A percentile compares a stretch with the other conserved stretches of the same genome.
These are phyloP conservation scores for Aspergillus sp. DNA, from an alignment of 2,329 filamentous ascomycete species.

Conservation along the genomic window DNA sequence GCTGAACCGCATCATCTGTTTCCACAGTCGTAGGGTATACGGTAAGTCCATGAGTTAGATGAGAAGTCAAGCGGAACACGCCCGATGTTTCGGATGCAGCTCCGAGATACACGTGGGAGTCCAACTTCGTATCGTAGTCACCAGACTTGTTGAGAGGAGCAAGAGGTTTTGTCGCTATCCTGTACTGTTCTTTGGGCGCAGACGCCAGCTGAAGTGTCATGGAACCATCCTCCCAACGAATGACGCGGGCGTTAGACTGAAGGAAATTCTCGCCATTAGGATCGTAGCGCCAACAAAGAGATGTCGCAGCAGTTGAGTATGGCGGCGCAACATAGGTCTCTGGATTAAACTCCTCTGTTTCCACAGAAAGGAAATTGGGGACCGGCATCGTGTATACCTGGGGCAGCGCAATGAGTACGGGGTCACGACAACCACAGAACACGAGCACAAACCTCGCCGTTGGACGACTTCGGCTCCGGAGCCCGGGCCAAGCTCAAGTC, in stretches of 20 bases:
- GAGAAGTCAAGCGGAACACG: slow-evolving; percentile 61
- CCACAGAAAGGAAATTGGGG: slow-evolving; percentile 62
- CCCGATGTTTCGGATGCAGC: slow-evolving; percentile 58
- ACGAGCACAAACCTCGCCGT: slow-evolving; percentile 37
- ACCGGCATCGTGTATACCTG: slow-evolving; percentile 63
- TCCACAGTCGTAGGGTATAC: slow-evolving; percentile 56
- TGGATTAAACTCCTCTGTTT: slow-evolving; percentile 61
- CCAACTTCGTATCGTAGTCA: slow-evolving; percentile 55
- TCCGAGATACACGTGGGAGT: slow-evolving; percentile 64
- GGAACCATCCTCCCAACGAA: slow-evolving; percentile 67
- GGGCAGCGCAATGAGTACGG: neutral
- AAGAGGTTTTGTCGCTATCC: slow-evolving; percentile 58
- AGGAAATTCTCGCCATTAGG: slow-evolving; percentile 57
- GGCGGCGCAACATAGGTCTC: slow-evolving; percentile 62
- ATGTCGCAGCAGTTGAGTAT: slow-evolving; percentile 63
- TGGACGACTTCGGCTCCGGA: slow-evolving; percentile 53
- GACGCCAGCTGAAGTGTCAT: slow-evolving; percentile 65
- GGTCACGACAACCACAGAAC: neutral
- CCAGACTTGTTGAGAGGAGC: slow-evolving; percentile 55
- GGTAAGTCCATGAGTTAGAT: slow-evolving; percentile 60
- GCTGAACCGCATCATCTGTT: slow-evolving; percentile 61
- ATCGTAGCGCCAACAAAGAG: slow-evolving; percentile 65
- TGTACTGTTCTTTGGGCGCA: slow-evolving; percentile 60
- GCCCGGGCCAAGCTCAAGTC: slow-evolving; percentile 59
- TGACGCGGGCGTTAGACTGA: slow-evolving; percentile 65